Evolutionary conservation across 2,329 filamentous ascomycete species (phyloP).

Genomic region (Hypoxylon rubiginosum): DNA sequence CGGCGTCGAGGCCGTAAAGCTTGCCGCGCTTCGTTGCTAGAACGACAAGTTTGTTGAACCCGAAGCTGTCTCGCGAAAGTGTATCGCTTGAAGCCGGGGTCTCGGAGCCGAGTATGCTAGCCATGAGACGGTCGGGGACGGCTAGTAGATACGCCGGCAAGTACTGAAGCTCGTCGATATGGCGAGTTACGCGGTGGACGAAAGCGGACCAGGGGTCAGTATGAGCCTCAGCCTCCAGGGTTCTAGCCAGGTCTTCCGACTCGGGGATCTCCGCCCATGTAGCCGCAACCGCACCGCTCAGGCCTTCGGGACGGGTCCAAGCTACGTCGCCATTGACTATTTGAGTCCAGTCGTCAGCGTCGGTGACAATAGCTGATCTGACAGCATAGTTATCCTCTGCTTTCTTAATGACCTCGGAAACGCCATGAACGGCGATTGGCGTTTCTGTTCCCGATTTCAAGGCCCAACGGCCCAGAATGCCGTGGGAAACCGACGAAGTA

Average conservation of each 20-base stretch:
- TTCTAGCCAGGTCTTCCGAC: slow-evolving; percentile 80
- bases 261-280: slow-evolving; percentile 83
- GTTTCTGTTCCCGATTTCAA: slow-evolving; percentile 61
- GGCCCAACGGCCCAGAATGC: slow-evolving; percentile 81
- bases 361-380: slow-evolving; percentile 78
- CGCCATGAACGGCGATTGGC: slow-evolving; percentile 72
- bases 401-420: slow-evolving; percentile 86
- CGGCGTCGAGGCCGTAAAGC: slow-evolving; percentile 83
- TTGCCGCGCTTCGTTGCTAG: slow-evolving; percentile 84
- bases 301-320: slow-evolving; percentile 86
- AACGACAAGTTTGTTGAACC: slow-evolving; percentile 87
- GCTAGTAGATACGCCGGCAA: slow-evolving; percentile 80
- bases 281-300: slow-evolving; percentile 84
- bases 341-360: slow-evolving; percentile 81
- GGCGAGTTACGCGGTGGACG: slow-evolving; percentile 85
- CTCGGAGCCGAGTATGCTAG: slow-evolving; percentile 72
- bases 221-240: slow-evolving; percentile 87
- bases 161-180: slow-evolving; percentile 81
- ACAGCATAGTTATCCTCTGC: slow-evolving; percentile 78
- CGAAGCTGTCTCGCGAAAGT: slow-evolving; percentile 80
- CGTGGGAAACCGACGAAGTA: slow-evolving; percentile 81
- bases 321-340: slow-evolving; percentile 83
- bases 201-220: slow-evolving; percentile 86
- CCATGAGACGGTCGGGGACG: slow-evolving; percentile 77
- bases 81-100: slow-evolving; percentile 59